phyloP scores from a whole-genome alignment of 805 yeast genomes.

The Clavispora fructus region DNA sequence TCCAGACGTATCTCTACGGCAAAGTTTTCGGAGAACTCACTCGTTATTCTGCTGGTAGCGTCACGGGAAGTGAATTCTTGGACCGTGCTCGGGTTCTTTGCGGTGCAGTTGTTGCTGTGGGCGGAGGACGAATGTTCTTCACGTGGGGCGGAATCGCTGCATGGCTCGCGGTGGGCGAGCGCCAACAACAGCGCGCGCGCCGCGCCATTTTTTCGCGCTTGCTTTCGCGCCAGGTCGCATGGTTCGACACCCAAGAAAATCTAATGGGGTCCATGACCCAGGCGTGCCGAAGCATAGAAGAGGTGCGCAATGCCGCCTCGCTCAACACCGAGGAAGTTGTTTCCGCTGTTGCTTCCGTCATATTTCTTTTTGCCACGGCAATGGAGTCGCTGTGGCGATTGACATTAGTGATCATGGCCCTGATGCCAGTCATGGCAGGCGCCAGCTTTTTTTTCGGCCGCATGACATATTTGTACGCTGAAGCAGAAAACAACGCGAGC shows the following conservation, averaged over 20 bases:
- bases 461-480: constrained; percentile 45
- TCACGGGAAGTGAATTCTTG: constrained; percentile 15
- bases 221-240: constrained; percentile 42
- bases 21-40: constrained; percentile 44
- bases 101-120: constrained; percentile 29
- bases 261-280: constrained; percentile 62
- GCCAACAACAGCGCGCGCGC: constrained; percentile 58
- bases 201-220: constrained; percentile 38
- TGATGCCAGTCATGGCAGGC: constrained; percentile 61
- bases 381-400: constrained; percentile 81
- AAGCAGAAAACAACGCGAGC: constrained; percentile 52
- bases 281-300: constrained; percentile 69
- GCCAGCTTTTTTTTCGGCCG: constrained; percentile 48
- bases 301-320: constrained; percentile 59
- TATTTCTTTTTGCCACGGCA: constrained; percentile 57
- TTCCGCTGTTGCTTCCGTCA: constrained; percentile 48
- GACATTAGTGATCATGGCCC: constrained; percentile 69
- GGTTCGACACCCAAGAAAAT: constrained; percentile 59
- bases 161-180: constrained; percentile 73
- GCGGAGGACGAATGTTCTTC: constrained; percentile 25
- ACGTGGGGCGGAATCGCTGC: constrained; percentile 50
- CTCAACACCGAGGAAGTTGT: constrained; percentile 58
- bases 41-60: constrained; percentile 23
- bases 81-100: constrained; percentile 22
- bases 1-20: constrained; percentile 63